Conservation (phyloP, 495 filamentous ascomycete genomes). For the Neurospora sp. region DNA sequence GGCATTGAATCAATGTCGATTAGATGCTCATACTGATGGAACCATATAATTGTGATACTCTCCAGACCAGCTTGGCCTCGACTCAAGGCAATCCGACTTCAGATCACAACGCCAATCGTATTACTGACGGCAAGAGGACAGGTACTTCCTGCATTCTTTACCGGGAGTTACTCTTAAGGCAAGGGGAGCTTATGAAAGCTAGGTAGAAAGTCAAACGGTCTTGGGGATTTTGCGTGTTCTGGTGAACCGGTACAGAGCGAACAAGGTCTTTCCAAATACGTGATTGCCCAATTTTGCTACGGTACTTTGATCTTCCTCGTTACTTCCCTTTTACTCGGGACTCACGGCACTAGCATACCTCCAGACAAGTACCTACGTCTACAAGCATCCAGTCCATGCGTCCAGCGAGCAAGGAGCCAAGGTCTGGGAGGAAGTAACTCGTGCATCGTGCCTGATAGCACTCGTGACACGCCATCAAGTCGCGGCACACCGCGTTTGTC, state of each 20-base stretch:
- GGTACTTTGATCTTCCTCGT: not conserved
- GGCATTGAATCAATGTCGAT: not conserved
- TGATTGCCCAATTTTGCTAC: not conserved
- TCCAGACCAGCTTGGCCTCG: not conserved
- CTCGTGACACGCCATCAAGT: not conserved
- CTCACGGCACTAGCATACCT: not conserved
- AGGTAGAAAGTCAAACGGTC: not conserved
- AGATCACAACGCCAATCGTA: not conserved
- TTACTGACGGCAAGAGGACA: not conserved
- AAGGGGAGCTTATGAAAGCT: not conserved
- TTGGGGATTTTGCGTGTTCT: not conserved
- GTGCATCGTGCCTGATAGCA: not conserved
- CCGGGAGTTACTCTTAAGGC: not conserved
- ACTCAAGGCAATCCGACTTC: not conserved
- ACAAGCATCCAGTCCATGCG: not conserved
- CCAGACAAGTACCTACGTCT: not conserved
- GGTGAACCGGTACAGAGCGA: not conserved
- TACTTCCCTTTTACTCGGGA: not conserved
- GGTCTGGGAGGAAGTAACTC: not conserved
- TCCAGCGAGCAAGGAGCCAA: not conserved
- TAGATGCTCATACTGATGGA: not conserved
- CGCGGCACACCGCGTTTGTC: not conserved
- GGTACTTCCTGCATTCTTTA: not conserved
- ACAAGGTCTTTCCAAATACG: not conserved
- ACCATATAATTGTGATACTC: not conserved